Percentiles rank a stretch among this genome's conserved stretches.
phyloP scores from a whole-genome alignment of 352 stramenopile species.

The Pythium folliculosum region DNA sequence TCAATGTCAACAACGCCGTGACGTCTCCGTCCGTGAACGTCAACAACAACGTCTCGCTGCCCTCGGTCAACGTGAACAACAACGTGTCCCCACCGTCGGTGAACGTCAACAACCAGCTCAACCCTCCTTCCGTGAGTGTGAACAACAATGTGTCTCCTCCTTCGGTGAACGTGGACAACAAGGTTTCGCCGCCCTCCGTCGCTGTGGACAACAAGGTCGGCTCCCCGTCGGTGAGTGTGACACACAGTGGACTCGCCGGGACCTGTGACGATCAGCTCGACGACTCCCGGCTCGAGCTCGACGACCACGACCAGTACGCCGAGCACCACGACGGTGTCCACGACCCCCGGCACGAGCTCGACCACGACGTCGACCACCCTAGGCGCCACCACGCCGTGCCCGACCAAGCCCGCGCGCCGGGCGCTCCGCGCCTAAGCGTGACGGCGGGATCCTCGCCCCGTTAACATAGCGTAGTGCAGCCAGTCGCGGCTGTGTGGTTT shows the following conservation, averaged over 20 bases:
- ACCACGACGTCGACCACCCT: too few relatives aligned
- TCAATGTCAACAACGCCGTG: conserved; percentile 7
- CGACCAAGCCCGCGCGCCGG: too few relatives aligned
- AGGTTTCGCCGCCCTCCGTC: neutral
- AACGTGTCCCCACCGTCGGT: neutral
- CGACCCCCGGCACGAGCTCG: too few relatives aligned
- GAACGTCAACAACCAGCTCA: conserved; percentile 10
- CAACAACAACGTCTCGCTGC: conserved; percentile 8
- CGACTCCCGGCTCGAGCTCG: neutral
- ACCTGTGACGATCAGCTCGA: neutral
- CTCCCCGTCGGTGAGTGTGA: neutral
- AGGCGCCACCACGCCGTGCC: too few relatives aligned
- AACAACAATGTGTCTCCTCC: conserved; percentile 8
- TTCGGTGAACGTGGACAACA: conserved; percentile 18
- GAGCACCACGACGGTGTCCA: too few relatives aligned
- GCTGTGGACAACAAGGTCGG: neutral
- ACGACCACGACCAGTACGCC: neutral
- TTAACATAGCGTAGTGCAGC: too few relatives aligned
- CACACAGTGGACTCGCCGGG: neutral
- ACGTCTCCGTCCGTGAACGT: conserved; percentile 11
- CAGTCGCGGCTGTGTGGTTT: too few relatives aligned
- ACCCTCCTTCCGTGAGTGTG: neutral
- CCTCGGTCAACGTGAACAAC: conserved; percentile 10
- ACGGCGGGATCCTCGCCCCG: too few relatives aligned
- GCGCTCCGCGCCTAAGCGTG: too few relatives aligned